Conservation (phyloP, 2,329 filamentous ascomycete genomes). For the Ascochyta viciae-villosae region DNA sequence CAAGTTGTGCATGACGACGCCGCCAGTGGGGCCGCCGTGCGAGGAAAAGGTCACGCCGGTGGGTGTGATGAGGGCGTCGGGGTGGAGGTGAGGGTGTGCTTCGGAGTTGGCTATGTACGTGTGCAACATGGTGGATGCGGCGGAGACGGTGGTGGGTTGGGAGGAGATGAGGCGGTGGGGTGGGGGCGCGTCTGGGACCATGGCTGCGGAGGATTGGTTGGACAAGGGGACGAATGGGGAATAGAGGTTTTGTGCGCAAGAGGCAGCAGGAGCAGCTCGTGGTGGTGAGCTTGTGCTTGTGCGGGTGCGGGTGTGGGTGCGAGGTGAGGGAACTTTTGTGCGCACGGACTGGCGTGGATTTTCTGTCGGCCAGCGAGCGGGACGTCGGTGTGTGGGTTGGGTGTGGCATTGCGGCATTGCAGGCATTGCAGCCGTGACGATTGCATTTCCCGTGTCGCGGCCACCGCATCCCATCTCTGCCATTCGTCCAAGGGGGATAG, state of each 20-base stretch:
- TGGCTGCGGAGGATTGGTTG: constrained; percentile 19
- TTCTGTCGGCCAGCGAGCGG: constrained; percentile 24
- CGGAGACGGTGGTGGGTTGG: constrained; percentile 39
- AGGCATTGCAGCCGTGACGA: not conserved
- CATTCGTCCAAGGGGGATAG: not conserved
- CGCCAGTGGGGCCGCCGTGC: constrained; percentile 53
- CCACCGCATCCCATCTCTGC: constrained; percentile 2
- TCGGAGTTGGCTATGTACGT: constrained; percentile 52
- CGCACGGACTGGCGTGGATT: constrained; percentile 15
- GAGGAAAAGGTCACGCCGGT: constrained; percentile 53
- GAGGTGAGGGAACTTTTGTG: constrained; percentile 28
- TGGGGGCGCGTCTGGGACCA: constrained; percentile 46
- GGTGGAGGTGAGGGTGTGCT: constrained; percentile 55
- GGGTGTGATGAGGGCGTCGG: constrained; percentile 54
- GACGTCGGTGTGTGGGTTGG: too few relatives aligned
- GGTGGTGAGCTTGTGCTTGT: not conserved
- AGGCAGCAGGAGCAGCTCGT: too few relatives aligned
- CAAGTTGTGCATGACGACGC: constrained; percentile 61
- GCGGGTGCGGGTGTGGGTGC: not conserved
- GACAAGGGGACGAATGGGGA: too few relatives aligned
- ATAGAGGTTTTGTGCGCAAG: too few relatives aligned
- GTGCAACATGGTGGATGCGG: constrained; percentile 47
- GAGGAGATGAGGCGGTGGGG: constrained; percentile 45
- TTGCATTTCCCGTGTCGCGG: not conserved
- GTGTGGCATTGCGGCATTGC: too few relatives aligned